A percentile compares a stretch with the other conserved stretches of the same genome.
phyloP scores from a whole-genome alignment of 768 basidiomycete species.

The Hemileccinum impolitum region DNA sequence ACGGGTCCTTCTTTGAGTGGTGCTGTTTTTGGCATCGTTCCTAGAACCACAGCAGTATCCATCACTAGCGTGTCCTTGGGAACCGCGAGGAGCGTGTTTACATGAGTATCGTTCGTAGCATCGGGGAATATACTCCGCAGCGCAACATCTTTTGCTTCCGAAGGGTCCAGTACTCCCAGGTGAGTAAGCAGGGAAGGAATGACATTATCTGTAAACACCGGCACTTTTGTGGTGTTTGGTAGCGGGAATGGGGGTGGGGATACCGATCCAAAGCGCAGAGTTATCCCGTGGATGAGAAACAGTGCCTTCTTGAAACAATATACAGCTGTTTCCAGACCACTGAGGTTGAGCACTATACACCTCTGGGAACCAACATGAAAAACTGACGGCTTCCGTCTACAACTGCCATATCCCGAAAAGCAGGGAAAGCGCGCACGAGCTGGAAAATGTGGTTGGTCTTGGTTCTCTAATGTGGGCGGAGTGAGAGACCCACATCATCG shows the following conservation, averaged over 20 bases:
- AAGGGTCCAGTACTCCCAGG: conserved; percentile 70
- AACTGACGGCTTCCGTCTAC: conserved; percentile 59
- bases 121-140: conserved; percentile 49
- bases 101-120: conserved; percentile 36
- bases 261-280: conserved; percentile 58
- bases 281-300: conserved; percentile 71
- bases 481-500: conserved; percentile 49
- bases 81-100: conserved; percentile 41
- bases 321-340: conserved; percentile 45
- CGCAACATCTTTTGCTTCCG: conserved; percentile 37
- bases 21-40: conserved; percentile 15
- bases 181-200: conserved; percentile 79
- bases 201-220: conserved; percentile 79
- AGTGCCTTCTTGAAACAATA: conserved; percentile 91
- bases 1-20: conserved; percentile 48
- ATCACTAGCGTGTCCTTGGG: conserved; percentile 14
- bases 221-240: conserved; percentile 54
- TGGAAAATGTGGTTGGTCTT: conserved; percentile 29
- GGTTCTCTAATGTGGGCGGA: neutral
- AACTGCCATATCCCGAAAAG: conserved; percentile 73
- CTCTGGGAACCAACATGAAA: conserved; percentile 6
- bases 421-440: conserved; percentile 76
- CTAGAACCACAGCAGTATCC: conserved; percentile 2
- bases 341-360: neutral
- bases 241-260: conserved; percentile 57